Conservation (phyloP, 2,329 filamentous ascomycete genomes). For the Rhexocercosporidium sp. region DNA sequence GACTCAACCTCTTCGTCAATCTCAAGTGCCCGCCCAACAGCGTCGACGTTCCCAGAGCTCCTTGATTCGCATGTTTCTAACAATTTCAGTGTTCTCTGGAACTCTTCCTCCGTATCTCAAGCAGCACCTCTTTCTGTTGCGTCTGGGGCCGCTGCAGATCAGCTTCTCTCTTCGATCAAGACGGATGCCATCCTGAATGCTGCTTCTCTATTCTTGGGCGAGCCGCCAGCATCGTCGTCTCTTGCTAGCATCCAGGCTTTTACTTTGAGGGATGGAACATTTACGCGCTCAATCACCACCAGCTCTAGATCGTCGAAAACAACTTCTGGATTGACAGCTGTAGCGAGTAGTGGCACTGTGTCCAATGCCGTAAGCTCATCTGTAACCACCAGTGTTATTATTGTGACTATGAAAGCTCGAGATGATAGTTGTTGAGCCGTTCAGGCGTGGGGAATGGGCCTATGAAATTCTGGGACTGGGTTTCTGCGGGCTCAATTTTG, state of each 20-base stretch:
- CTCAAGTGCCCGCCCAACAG: not conserved
- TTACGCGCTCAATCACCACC: not conserved
- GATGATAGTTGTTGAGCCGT: not conserved
- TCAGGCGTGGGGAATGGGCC: not conserved
- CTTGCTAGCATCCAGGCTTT: constrained; percentile 1
- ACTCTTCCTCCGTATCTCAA: not conserved
- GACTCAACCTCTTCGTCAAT: constrained; percentile 3
- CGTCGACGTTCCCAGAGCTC: constrained; percentile 21
- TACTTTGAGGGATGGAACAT: not conserved
- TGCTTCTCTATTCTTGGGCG: constrained; percentile 15
- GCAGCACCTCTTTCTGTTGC: not conserved
- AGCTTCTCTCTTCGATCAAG: not conserved
- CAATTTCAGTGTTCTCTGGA: constrained; percentile 4
- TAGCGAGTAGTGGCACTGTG: not conserved
- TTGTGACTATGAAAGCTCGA: constrained; percentile 8
- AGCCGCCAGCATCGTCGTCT: not conserved
- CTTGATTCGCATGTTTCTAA: not conserved
- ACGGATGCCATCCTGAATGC: constrained; percentile 16
- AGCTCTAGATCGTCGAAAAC: not conserved
- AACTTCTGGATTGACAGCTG: not conserved
- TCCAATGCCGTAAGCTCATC: not conserved
- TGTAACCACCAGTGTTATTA: not conserved
- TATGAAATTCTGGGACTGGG: not conserved
- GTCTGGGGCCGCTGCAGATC: constrained; percentile 5
- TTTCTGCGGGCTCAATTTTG: not conserved